Evolutionary conservation across 345 rosid genomes (phyloP).

Genomic region (Dipteronia dyeriana): DNA sequence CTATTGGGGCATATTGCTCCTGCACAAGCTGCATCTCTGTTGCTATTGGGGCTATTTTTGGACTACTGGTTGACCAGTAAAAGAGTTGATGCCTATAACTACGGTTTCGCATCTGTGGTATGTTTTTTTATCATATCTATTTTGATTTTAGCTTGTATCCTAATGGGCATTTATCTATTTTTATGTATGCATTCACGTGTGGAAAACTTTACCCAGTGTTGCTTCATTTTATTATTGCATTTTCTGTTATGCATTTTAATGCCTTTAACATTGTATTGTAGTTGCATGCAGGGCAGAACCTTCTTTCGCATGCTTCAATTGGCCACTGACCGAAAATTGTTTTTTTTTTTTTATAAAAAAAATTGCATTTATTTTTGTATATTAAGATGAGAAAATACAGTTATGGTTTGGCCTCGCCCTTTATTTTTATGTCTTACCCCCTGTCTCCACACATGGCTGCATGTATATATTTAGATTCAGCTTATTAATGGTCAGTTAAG

Average conservation of each 20-base stretch:
- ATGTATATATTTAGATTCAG: neutral
- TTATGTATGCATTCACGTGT: neutral
- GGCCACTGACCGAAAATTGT: neutral
- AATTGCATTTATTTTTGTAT: neutral
- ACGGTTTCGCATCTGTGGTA: conserved; percentile 61
- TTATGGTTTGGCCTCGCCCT: neutral
- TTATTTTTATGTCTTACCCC: neutral
- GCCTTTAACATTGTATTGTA: neutral
- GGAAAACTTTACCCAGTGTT: neutral
- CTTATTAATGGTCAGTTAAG: neutral
- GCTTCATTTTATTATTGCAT: neutral
- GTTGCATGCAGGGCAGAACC: neutral
- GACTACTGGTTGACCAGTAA: conserved; percentile 86
- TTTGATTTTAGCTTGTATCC: conserved; percentile 11
- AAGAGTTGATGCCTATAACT: conserved; percentile 73
- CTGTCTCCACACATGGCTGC: neutral
- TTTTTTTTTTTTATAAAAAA: no score
- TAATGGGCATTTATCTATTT: conserved; percentile 8
- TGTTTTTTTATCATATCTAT: conserved; percentile 26
- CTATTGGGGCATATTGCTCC: conserved; percentile 97
- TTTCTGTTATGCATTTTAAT: neutral
- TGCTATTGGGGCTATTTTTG: conserved; percentile 81
- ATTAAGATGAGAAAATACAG: neutral
- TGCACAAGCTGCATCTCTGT: conserved; percentile 84
- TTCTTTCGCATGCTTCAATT: neutral